Percentiles rank a stretch among this genome's conserved stretches.
Evolutionary conservation across 1,284 basidiomycete genomes (phyloP).

Genomic region (Sporisorium graminicola): DNA sequence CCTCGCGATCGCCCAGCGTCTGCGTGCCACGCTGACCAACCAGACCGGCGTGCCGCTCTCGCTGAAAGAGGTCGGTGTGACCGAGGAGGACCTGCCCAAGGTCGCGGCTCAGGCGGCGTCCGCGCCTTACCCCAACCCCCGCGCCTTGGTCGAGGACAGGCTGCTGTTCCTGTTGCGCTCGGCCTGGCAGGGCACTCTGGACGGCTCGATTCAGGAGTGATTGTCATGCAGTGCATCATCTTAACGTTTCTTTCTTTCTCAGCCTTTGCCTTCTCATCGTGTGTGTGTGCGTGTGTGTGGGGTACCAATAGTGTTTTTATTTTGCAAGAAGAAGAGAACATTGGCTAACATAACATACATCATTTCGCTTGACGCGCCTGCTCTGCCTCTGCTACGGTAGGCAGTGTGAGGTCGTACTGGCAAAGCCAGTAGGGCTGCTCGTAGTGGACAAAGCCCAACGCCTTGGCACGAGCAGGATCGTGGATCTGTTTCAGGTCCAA

Average conservation of each 20-base stretch:
- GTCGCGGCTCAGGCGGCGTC: constrained; percentile 72
- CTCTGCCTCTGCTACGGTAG: constrained; percentile 8
- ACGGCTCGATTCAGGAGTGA: constrained; percentile 6
- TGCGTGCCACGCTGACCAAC: constrained; percentile 71
- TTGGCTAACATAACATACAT: not conserved
- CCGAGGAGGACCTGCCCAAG: constrained; percentile 72
- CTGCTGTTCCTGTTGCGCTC: constrained; percentile 49
- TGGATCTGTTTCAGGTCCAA: constrained; percentile 16
- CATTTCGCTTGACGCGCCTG: not conserved
- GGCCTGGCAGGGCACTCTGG: constrained; percentile 6
- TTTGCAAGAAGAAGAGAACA: no score
- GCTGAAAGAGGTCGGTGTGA: constrained; percentile 72
- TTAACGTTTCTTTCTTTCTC: no score
- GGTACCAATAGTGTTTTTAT: no score
- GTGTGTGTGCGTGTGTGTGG: not conserved
- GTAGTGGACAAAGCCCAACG: constrained; percentile 1
- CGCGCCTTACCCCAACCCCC: constrained; percentile 72
- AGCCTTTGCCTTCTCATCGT: no score
- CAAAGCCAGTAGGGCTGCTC: constrained; percentile 15
- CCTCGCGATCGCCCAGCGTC: constrained; percentile 70
- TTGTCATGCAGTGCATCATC: no score
- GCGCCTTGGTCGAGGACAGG: constrained; percentile 71
- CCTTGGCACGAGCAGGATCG: constrained; percentile 11
- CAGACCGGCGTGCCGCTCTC: constrained; percentile 70
- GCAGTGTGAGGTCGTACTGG: constrained; percentile 6